These are phyloP conservation scores for Ophiosphaerella korrae DNA, from an alignment of 2,329 filamentous ascomycete genomes.

Conservation along the genomic window DNA sequence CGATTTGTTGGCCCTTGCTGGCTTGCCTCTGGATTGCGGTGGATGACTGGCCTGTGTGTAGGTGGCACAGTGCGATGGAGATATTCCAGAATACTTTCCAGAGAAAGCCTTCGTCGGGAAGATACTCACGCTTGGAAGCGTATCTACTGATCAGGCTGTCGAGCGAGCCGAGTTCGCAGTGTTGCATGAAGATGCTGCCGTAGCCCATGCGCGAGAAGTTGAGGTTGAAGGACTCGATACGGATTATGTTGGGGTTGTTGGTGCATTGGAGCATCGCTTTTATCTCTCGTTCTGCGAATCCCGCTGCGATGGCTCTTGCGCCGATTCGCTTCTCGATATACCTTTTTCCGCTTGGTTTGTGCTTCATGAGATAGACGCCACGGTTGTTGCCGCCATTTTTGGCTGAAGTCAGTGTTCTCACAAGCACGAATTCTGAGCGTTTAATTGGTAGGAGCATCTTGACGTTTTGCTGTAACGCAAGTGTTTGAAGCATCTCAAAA, in stretches of 20 bases:
- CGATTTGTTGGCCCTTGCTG: background rate
- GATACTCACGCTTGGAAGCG: background rate
- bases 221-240: background rate
- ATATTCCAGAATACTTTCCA: constrained; percentile 1
- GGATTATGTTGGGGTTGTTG: background rate
- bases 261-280: background rate
- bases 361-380: background rate
- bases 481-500: too few species aligned
- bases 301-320: background rate
- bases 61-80: background rate
- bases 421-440: too few species aligned
- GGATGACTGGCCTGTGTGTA: background rate
- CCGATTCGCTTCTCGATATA: constrained; percentile 1
- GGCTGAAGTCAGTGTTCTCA: too few species aligned
- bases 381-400: background rate
- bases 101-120: background rate
- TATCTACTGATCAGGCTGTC: background rate
- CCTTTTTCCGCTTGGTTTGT: background rate
- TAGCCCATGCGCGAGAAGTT: background rate
- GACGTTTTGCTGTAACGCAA: too few species aligned
- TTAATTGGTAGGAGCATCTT: too few species aligned
- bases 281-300: background rate
- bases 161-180: background rate
- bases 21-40: background rate
- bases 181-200: background rate